A percentile compares a stretch with the other conserved stretches of the same genome.
These are phyloP conservation scores for Hanseniaspora uvarum DNA, from an alignment of 1,139 yeast genomes.

Conservation along the genomic window DNA sequence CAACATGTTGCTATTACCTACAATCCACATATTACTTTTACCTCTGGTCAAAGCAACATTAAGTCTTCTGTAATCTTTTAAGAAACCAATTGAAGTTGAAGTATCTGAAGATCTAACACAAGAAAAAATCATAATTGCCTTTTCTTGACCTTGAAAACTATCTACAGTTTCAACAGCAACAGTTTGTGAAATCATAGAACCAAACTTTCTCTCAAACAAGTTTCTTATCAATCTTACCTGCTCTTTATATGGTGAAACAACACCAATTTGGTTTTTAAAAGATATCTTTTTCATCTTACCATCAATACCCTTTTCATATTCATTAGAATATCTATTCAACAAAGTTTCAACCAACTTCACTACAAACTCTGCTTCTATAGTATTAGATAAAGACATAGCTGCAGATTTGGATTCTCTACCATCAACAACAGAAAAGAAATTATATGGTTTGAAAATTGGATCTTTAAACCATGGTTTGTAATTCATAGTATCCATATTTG, in stretches of 20 bases:
- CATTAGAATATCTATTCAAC: conserved; percentile 33
- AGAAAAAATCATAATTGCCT: conserved; percentile 76
- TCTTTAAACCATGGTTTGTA: conserved; percentile 65
- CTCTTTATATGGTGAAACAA: conserved; percentile 90
- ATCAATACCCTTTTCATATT: conserved; percentile 1
- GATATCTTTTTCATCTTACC: conserved; percentile 36
- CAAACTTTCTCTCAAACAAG: conserved; percentile 50
- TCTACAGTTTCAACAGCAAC: conserved; percentile 92
- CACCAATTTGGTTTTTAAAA: conserved; percentile 68
- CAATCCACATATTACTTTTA: conserved; percentile 78
- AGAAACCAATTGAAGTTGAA: conserved; percentile 42
- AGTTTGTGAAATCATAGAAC: conserved; percentile 49
- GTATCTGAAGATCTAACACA: conserved; percentile 87
- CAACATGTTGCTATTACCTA: conserved; percentile 67
- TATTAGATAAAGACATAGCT: conserved; percentile 62
- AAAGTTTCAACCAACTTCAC: conserved; percentile 56
- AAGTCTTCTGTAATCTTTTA: conserved; percentile 79
- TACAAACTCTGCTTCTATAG: conserved; percentile 61
- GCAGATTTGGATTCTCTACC: conserved; percentile 52
- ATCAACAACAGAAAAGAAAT: conserved; percentile 62
- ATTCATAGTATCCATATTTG: conserved; percentile 49
- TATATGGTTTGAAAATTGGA: conserved; percentile 55
- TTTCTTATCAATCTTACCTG: conserved; percentile 56
- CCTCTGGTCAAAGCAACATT: conserved; percentile 91
- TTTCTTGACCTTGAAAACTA: conserved; percentile 94